Conservation (phyloP, 495 filamentous ascomycete species). For the Penicillium paradoxum region DNA sequence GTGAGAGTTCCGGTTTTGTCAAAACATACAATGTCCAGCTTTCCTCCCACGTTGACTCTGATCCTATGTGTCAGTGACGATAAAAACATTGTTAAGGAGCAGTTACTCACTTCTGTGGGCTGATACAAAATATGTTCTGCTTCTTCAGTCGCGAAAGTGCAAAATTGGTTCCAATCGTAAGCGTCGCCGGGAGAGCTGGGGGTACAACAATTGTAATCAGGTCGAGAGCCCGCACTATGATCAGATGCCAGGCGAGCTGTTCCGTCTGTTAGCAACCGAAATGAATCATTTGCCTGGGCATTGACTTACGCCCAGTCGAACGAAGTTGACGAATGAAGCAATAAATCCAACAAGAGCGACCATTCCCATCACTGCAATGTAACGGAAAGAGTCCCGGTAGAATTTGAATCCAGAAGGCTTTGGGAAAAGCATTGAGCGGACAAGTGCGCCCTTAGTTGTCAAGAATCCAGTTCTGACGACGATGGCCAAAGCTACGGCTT, state of each 20-base stretch:
- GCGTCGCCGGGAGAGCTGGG: constrained; percentile 90
- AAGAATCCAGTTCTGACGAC: constrained; percentile 93
- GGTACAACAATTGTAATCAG: constrained; percentile 98
- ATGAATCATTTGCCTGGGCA: background rate
- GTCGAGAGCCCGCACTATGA: constrained; percentile 87
- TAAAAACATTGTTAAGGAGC: background rate
- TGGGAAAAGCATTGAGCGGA: constrained; percentile 97
- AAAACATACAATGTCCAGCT: constrained; percentile 94
- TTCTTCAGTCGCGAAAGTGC: constrained; percentile 79
- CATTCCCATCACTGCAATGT: constrained; percentile 94
- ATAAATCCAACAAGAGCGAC: constrained; percentile 85
- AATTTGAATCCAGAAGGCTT: constrained; percentile 98
- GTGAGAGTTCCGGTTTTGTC: constrained; percentile 98
- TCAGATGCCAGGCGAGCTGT: constrained; percentile 76
- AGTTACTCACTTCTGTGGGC: constrained; percentile 65
- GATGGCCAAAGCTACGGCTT: constrained; percentile 87
- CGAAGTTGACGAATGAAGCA: constrained; percentile 88
- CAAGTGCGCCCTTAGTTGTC: constrained; percentile 92
- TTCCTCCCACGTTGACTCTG: constrained; percentile 90
- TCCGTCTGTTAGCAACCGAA: constrained; percentile 15
- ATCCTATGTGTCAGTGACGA: background rate
- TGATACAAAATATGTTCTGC: constrained; percentile 94
- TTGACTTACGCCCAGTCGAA: constrained; percentile 61
- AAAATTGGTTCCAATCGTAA: constrained; percentile 96
- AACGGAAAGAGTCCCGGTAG: constrained; percentile 94